Evolutionary conservation across 208 protist species (phyloP).

Genomic region (Trypanosoma theileri): DNA sequence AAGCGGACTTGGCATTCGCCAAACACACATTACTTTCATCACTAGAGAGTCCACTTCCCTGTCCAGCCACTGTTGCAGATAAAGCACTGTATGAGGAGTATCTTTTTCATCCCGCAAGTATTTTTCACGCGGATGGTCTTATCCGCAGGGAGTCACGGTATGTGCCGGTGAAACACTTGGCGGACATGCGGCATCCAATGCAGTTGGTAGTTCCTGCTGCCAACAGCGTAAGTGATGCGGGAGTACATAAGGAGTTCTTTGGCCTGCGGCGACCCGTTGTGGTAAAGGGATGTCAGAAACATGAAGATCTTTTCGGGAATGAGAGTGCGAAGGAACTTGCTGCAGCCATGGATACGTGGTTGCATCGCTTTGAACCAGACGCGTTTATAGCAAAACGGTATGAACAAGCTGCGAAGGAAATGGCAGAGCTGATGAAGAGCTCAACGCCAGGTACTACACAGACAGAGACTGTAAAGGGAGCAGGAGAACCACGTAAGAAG

Average conservation of each 20-base stretch:
- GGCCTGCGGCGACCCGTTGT: constrained; percentile 52
- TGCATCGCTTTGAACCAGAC: constrained; percentile 85
- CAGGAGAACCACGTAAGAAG: constrained; percentile 42
- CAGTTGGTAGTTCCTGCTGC: constrained; percentile 70
- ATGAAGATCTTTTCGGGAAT: constrained; percentile 54
- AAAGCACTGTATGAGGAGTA: constrained; percentile 47
- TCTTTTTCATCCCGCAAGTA: constrained; percentile 40
- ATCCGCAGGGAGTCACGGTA: constrained; percentile 61
- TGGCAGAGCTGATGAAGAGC: constrained; percentile 60
- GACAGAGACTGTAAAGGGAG: constrained; percentile 21
- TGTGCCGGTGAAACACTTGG: constrained; percentile 53
- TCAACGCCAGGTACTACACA: constrained; percentile 16
- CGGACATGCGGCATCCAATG: constrained; percentile 69
- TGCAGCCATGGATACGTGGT: constrained; percentile 56
- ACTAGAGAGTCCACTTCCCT: constrained; percentile 50
- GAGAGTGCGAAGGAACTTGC: constrained; percentile 60
- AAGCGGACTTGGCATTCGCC: constrained; percentile 57
- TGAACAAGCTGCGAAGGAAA: constrained; percentile 80
- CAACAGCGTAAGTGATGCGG: constrained; percentile 48
- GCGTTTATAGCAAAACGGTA: constrained; percentile 63
- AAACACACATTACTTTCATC: constrained; percentile 46
- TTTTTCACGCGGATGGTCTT: constrained; percentile 49
- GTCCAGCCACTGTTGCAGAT: constrained; percentile 38
- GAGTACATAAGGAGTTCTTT: constrained; percentile 79
- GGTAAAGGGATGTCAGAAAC: constrained; percentile 58